Conservation (phyloP, 1,284 basidiomycete genomes). For the Malassezia equina region DNA sequence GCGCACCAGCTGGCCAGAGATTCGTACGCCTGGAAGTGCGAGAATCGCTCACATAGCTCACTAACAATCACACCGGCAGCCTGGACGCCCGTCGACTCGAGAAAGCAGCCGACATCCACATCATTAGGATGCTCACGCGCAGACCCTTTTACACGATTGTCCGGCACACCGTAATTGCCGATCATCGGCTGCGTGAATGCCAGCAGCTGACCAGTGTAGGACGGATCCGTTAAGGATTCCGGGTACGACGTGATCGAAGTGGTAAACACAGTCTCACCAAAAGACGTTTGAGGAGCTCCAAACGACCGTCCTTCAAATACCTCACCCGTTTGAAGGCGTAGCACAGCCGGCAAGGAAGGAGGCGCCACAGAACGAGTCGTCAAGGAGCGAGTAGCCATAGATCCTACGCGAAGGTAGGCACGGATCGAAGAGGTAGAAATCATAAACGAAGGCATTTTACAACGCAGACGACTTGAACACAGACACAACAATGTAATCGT, state of each 20-base stretch:
- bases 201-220: constrained; percentile 92
- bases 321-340: constrained; percentile 89
- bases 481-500: constrained; percentile 45
- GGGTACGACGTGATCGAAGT: constrained; percentile 98
- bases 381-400: constrained; percentile 21
- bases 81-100: constrained; percentile 81
- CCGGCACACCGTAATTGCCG: constrained; percentile 94
- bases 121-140: constrained; percentile 53
- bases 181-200: constrained; percentile 97
- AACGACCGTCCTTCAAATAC: constrained; percentile 81
- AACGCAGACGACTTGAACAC: constrained; percentile 29
- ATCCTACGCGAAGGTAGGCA: constrained; percentile 16
- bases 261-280: constrained; percentile 95
- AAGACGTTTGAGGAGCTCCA: constrained; percentile 75
- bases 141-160: constrained; percentile 53
- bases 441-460: neutral
- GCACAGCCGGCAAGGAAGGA: constrained; percentile 59
- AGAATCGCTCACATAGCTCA: constrained; percentile 87
- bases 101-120: constrained; percentile 51
- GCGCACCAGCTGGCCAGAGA: constrained; percentile 87
- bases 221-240: constrained; percentile 98
- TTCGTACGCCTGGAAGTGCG: constrained; percentile 87
- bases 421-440: constrained; percentile 5
- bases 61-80: constrained; percentile 87
- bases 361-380: constrained; percentile 39